Evolutionary conservation across 148 eudicot genomes (phyloP).

Genomic region (Mesembryanthemum crystallinum): DNA sequence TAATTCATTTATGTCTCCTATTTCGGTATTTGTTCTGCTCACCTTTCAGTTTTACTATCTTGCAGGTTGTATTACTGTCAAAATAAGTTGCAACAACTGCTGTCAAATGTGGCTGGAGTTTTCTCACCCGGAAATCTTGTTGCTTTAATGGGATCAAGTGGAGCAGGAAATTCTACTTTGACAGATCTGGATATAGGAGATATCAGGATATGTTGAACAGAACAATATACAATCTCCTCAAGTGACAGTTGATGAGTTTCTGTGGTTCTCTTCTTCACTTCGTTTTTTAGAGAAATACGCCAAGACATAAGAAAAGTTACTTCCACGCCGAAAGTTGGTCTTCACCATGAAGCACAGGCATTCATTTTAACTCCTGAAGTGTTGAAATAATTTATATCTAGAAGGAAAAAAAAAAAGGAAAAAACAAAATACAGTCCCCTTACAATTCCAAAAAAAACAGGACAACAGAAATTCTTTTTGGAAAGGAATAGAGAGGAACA

Average conservation of each 20-base stretch:
- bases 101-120: conserved; percentile 72
- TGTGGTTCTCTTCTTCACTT: conserved; percentile 73
- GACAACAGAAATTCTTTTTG: no score
- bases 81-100: conserved; percentile 55
- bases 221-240: conserved; percentile 83
- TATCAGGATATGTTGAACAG: conserved; percentile 89
- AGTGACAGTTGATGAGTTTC: conserved; percentile 57
- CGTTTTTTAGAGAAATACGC: conserved; percentile 67
- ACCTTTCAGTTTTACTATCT: neutral
- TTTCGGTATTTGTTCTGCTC: neutral
- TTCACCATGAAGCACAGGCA: neutral
- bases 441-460: no score
- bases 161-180: conserved; percentile 88
- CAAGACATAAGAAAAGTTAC: conserved; percentile 53
- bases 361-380: no score
- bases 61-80: conserved; percentile 67
- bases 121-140: conserved; percentile 83
- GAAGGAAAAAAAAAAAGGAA: no score
- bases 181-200: conserved; percentile 82
- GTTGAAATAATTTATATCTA: no score
- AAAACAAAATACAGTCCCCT: no score
- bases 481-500: no score
- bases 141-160: conserved; percentile 86
- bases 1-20: neutral
- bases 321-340: neutral